A percentile compares a stretch with the other conserved stretches of the same genome.
Conservation (phyloP, 169 alveolate species). For the Eimeria mitis region DNA sequence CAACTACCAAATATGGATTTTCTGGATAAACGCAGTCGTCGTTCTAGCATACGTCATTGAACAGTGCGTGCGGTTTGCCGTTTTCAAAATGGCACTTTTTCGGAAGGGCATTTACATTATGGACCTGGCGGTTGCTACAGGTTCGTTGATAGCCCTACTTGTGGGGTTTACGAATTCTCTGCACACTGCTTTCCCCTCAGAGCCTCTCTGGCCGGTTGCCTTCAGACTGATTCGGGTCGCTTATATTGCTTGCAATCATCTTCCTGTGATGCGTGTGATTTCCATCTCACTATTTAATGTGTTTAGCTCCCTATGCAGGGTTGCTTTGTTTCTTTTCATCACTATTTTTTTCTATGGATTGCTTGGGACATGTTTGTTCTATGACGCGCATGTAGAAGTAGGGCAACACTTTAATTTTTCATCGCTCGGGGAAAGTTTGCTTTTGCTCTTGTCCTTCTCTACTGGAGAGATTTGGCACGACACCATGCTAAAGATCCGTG, state of each 20-base stretch:
- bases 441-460: conserved; percentile 65
- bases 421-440: conserved; percentile 6
- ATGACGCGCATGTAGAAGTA: conserved; percentile 34
- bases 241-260: conserved; percentile 46
- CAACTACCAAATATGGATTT: conserved; percentile 25
- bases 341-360: conserved; percentile 50
- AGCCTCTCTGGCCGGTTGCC: conserved; percentile 77
- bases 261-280: conserved; percentile 66
- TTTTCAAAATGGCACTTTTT: conserved; percentile 27
- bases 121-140: conserved; percentile 34
- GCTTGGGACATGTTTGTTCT: conserved; percentile 70
- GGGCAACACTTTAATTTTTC: conserved; percentile 37
- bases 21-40: conserved; percentile 46
- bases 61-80: conserved; percentile 18
- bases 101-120: conserved; percentile 18
- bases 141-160: conserved; percentile 38
- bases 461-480: conserved; percentile 82
- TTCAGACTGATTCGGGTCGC: conserved; percentile 76
- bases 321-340: conserved; percentile 13
- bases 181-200: conserved; percentile 55
- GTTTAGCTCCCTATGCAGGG: conserved; percentile 50
- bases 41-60: conserved; percentile 39
- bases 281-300: conserved; percentile 40
- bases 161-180: conserved; percentile 5
- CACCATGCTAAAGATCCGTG: conserved; percentile 60